phyloP scores from a whole-genome alignment of 2,329 filamentous ascomycete species.

The Bretziella fagacearum region DNA sequence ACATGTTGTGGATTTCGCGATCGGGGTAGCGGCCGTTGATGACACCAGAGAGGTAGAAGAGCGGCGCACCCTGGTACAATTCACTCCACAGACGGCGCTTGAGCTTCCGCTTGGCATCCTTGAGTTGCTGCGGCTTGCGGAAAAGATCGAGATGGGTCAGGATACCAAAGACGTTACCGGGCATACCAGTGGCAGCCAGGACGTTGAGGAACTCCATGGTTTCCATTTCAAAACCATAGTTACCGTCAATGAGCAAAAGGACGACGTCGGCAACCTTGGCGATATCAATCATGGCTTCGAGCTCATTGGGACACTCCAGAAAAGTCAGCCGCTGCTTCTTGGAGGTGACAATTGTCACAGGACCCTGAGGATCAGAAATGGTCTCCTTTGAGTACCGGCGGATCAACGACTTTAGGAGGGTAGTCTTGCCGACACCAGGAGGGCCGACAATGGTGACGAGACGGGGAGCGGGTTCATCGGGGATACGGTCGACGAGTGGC shows the following conservation, averaged over 20 bases:
- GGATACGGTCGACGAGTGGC: slow-evolving; percentile 84
- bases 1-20: slow-evolving; percentile 87
- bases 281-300: slow-evolving; percentile 92
- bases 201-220: slow-evolving; percentile 99
- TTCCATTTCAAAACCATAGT: slow-evolving; percentile 99
- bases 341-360: slow-evolving; percentile 88
- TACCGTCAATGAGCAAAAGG: slow-evolving; percentile 94
- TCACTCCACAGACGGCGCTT: slow-evolving; percentile 97
- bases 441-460: slow-evolving; percentile 90
- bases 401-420: slow-evolving; percentile 83
- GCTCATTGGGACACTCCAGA: slow-evolving; percentile 89
- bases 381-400: slow-evolving; percentile 92
- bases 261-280: slow-evolving; percentile 97
- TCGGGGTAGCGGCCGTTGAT: slow-evolving; percentile 95
- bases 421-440: slow-evolving; percentile 89
- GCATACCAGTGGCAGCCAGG: slow-evolving; percentile 87
- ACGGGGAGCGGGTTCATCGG: slow-evolving; percentile 85
- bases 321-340: slow-evolving; percentile 92
- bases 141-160: slow-evolving; percentile 93
- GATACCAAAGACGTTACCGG: slow-evolving; percentile 94
- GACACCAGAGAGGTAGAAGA: slow-evolving; percentile 93
- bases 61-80: slow-evolving; percentile 86
- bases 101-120: slow-evolving; percentile 85
- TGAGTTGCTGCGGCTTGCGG: slow-evolving; percentile 77
- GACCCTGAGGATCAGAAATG: slow-evolving; percentile 72